Conservation (phyloP, 805 yeast species). For the Priceomyces haplophilus region DNA sequence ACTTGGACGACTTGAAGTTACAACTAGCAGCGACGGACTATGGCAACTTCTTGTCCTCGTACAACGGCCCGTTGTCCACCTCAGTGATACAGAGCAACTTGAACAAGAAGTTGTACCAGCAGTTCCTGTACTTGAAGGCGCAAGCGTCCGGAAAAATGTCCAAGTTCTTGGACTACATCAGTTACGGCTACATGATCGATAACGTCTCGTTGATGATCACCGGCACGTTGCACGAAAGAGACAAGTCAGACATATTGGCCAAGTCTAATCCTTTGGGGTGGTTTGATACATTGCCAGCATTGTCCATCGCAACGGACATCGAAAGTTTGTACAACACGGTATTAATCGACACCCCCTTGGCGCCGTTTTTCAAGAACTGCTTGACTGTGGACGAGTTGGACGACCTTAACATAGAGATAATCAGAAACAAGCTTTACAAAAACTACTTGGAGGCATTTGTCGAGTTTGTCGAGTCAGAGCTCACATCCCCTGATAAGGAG, state of each 20-base stretch:
- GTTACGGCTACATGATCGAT: slow-evolving; percentile 98
- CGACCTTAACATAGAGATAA: slow-evolving; percentile 91
- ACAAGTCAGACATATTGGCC: slow-evolving; percentile 78
- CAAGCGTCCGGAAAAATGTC: slow-evolving; percentile 81
- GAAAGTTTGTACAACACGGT: slow-evolving; percentile 92
- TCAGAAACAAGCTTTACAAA: slow-evolving; percentile 86
- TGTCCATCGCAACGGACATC: slow-evolving; percentile 90
- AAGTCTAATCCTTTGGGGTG: slow-evolving; percentile 97
- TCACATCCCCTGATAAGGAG: slow-evolving; percentile 75
- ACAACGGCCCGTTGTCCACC: slow-evolving; percentile 80
- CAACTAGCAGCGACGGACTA: slow-evolving; percentile 96
- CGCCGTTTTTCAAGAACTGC: slow-evolving; percentile 92
- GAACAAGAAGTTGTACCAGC: slow-evolving; percentile 68
- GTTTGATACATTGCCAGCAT: slow-evolving; percentile 96
- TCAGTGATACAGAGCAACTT: slow-evolving; percentile 81
- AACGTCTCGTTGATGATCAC: slow-evolving; percentile 94
- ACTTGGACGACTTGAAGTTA: slow-evolving; percentile 86
- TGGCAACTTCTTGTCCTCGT: slow-evolving; percentile 82
- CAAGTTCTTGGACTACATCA: slow-evolving; percentile 84
- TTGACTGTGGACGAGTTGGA: slow-evolving; percentile 85
- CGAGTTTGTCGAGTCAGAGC: slow-evolving; percentile 55
- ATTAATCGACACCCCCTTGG: slow-evolving; percentile 93
- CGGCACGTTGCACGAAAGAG: slow-evolving; percentile 94
- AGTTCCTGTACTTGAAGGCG: slow-evolving; percentile 79
- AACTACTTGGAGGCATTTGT: slow-evolving; percentile 90